phyloP scores from a whole-genome alignment of 176 grass and related monocot species.

The Oryza glaberrima region DNA sequence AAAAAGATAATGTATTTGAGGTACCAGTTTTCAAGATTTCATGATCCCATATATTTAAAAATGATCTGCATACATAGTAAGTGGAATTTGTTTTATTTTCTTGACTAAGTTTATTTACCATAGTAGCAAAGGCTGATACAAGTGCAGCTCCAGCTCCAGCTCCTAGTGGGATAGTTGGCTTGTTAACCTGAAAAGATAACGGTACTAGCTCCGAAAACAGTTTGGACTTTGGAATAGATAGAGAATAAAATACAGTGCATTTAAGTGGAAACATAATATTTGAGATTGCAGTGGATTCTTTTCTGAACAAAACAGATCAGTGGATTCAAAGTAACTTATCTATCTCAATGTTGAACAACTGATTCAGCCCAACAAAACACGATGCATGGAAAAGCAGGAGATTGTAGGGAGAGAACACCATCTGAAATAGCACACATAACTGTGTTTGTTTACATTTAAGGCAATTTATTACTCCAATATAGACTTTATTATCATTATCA shows the following conservation, averaged over 20 bases:
- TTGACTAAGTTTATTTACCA: constrained; percentile 48
- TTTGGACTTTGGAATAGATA: not conserved
- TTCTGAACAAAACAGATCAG: not conserved
- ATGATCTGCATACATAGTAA: not conserved
- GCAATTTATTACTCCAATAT: not conserved
- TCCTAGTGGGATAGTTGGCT: constrained; percentile 88
- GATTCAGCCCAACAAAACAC: constrained; percentile 84
- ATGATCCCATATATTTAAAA: not conserved
- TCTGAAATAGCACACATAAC: too few species aligned
- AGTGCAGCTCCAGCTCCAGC: constrained; percentile 63
- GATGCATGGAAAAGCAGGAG: too few species aligned
- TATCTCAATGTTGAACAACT: constrained; percentile 91
- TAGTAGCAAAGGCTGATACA: constrained; percentile 67
- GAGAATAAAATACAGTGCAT: constrained; percentile 17
- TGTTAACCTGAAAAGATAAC: constrained; percentile 69
- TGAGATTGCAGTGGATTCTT: not conserved
- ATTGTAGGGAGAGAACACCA: too few species aligned
- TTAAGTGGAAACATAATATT: not conserved
- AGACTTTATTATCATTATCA: not conserved
- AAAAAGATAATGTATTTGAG: not conserved
- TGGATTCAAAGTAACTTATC: constrained; percentile 66
- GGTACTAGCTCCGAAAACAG: constrained; percentile 30
- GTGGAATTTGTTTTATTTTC: not conserved
- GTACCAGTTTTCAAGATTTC: not conserved
- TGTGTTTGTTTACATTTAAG: not conserved